Base-by-base conservation (phyloP, 2,329 filamentous ascomycete genomes). In the Grosmannia penicillata region DNA sequence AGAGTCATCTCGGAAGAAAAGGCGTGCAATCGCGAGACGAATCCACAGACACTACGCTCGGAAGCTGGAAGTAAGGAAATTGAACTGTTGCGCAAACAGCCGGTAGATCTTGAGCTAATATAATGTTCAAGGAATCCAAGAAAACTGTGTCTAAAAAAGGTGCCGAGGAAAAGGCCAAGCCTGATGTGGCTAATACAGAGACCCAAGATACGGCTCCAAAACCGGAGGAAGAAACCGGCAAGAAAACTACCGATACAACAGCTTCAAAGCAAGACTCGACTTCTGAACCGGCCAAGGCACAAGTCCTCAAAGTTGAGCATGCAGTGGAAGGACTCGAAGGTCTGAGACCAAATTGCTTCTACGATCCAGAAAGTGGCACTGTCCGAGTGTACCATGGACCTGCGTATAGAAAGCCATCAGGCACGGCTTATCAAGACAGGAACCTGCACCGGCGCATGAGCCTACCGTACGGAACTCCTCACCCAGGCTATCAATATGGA, bases 331-430 rank as follows among this genome's bases (percentile, higher is more conserved):
- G 53, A 2, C 56, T 58, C 4, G 55, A 63, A 31, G 71, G 75
- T 44, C 72, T 72, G 8, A 59, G 60, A 2, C 73, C 72, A 11
- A 78, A 77, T 47, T 69, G 72, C 30, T 77, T 70, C 48, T 68
- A 66, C 47, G 71, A 77, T 47, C 50, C 57, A n/a, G 57, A 60
- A 33, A 60, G 63, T 44, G 65, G 69, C 24, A 53, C 71, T 17
- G 58, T 72, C 36, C 66, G 70, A 13, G 63, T 75, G 21, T 76
- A 76, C 44, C 66, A 76, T 44, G 72, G 71, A 0, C 63, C 65
- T 3, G 56, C 59, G 1, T 76, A 72, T 48, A 70, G 70, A 70
- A 70, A 44, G 61, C 65, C 19, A 55, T 59, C 19, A 59, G 59
- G 1, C 51, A 34, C 55, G 3, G 48, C 70, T n/a, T 68, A 74